Conservation (phyloP, 1,284 basidiomycete genomes). For the Sporisorium reilianum region DNA sequence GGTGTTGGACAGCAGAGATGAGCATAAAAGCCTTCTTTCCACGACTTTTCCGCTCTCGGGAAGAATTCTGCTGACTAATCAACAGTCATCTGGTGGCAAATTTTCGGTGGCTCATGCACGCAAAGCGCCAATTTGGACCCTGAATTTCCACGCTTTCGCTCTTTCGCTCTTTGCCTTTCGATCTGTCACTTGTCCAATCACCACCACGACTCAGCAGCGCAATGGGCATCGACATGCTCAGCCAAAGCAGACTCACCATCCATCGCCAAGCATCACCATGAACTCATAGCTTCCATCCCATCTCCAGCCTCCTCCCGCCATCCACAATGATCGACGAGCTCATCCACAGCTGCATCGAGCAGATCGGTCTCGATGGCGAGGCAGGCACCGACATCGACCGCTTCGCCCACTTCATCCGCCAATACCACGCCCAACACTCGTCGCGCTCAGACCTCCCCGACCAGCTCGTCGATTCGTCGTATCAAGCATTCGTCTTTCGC, state of each 20-base stretch:
- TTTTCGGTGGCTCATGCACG: slow-evolving; percentile 9
- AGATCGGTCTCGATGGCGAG: slow-evolving; percentile 85
- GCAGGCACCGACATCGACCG: slow-evolving; percentile 80
- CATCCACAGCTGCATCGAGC: slow-evolving; percentile 78
- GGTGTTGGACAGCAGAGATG: not conserved
- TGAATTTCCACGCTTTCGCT: too few species aligned
- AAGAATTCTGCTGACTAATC: slow-evolving; percentile 23
- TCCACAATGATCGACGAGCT: slow-evolving; percentile 77
- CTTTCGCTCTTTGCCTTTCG: not conserved
- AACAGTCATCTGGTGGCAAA: slow-evolving; percentile 2
- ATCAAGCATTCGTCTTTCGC: slow-evolving; percentile 83
- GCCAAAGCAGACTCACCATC: slow-evolving; percentile 2
- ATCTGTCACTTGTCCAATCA: not conserved
- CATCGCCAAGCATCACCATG: not conserved
- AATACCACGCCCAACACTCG: slow-evolving; percentile 73
- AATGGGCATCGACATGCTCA: not conserved
- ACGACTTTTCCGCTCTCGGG: too few species aligned
- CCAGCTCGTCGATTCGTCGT: slow-evolving; percentile 80
- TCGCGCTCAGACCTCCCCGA: slow-evolving; percentile 67
- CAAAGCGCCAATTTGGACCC: slow-evolving; percentile 3
- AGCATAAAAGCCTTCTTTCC: not conserved
- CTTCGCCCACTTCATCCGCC: slow-evolving; percentile 77
- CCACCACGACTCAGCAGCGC: not conserved
- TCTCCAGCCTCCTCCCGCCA: not conserved
- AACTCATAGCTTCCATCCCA: not conserved